These are phyloP conservation scores for Zelopaecilomyces penicillatus DNA, from an alignment of 2,329 filamentous ascomycete species.

Conservation along the genomic window DNA sequence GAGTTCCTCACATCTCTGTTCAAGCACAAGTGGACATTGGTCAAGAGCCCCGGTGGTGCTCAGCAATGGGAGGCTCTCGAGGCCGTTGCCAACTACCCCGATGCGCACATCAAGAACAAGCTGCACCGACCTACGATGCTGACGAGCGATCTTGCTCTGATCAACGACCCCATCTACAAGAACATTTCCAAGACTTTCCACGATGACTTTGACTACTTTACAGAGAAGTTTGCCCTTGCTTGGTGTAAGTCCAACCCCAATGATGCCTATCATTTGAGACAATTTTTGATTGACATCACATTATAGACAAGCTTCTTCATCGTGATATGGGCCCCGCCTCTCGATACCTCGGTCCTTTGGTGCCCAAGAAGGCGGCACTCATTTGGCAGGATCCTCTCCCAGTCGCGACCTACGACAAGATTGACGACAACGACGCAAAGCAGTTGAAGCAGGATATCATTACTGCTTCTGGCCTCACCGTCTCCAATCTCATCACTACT, in stretches of 20 bases:
- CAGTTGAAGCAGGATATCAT: constrained; percentile 61
- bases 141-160: constrained; percentile 63
- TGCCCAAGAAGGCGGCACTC: constrained; percentile 53
- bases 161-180: constrained; percentile 61
- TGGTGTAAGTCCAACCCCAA: constrained; percentile 46
- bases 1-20: constrained; percentile 66
- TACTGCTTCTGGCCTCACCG: constrained; percentile 43
- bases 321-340: constrained; percentile 65
- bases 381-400: constrained; percentile 69
- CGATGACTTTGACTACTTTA: constrained; percentile 58
- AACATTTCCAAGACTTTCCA: constrained; percentile 65
- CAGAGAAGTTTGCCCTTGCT: constrained; percentile 59
- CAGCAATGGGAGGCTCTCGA: constrained; percentile 69
- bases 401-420: constrained; percentile 41
- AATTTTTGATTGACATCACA: background rate
- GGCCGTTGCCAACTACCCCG: constrained; percentile 57
- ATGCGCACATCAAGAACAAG: constrained; percentile 59
- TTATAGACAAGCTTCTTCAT: constrained; percentile 58
- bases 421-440: constrained; percentile 54
- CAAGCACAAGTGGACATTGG: constrained; percentile 68
- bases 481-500: constrained; percentile 52
- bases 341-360: constrained; percentile 66
- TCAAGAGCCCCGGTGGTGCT: constrained; percentile 65
- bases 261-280: no score
- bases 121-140: constrained; percentile 68